phyloP scores from a whole-genome alignment of 2,329 filamentous ascomycete species.

The Fusarium sacchari region DNA sequence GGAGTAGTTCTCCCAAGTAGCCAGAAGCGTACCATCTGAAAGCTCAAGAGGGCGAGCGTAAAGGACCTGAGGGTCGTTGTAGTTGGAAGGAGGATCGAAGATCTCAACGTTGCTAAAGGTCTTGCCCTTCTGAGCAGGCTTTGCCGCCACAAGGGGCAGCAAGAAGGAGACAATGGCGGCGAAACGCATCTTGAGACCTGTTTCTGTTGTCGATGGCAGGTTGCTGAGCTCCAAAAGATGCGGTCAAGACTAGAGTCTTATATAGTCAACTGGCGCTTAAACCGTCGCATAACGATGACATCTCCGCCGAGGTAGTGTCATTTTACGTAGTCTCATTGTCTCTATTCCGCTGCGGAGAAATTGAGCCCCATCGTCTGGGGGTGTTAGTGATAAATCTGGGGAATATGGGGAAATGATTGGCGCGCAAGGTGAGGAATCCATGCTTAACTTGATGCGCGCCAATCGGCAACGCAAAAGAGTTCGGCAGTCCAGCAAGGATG shows the following conservation, averaged over 20 bases:
- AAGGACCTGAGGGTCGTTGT: conserved; percentile 55
- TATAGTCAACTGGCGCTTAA: conserved; percentile 1
- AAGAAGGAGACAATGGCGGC: conserved; percentile 17
- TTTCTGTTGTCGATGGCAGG: background rate
- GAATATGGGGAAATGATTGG: conserved; percentile 30
- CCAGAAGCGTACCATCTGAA: conserved; percentile 58
- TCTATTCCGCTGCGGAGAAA: conserved; percentile 22
- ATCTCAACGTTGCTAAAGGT: conserved; percentile 48
- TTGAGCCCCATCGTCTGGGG: conserved; percentile 20
- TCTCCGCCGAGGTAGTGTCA: conserved; percentile 11
- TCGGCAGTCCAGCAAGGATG: conserved; percentile 18
- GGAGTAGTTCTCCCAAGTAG: conserved; percentile 67
- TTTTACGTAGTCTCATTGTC: background rate
- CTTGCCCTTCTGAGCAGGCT: conserved; percentile 19
- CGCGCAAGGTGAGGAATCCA: conserved; percentile 7
- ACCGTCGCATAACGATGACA: background rate
- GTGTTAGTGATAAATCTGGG: conserved; percentile 18
- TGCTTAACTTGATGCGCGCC: conserved; percentile 20
- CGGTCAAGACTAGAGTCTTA: conserved; percentile 2
- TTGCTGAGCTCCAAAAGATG: background rate
- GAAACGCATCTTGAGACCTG: conserved; percentile 28
- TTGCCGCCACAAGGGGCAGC: conserved; percentile 29
- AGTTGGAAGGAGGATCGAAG: conserved; percentile 55
- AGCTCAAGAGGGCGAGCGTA: conserved; percentile 58
- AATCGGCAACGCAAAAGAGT: background rate